Evolutionary conservation across 345 rosid species (phyloP).

Genomic region (Barbarea vulgaris): DNA sequence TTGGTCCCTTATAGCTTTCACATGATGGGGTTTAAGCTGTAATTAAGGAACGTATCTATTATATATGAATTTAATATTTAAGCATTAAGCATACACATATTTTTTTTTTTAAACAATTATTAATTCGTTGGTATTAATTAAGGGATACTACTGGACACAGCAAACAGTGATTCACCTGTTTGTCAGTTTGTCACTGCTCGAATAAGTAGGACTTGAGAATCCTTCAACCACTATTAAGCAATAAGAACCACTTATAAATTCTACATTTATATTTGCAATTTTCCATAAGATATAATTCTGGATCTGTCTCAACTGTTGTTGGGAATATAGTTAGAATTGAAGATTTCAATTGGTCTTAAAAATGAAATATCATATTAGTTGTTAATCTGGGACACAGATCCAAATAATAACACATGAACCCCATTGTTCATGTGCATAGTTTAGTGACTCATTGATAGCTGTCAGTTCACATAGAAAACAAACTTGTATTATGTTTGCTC

Average conservation of each 20-base stretch:
- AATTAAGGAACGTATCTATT: background rate
- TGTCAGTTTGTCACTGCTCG: constrained; percentile 22
- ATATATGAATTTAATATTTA: background rate
- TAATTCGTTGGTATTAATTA: constrained; percentile 2
- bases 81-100: background rate
- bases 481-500: constrained; percentile 22
- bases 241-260: background rate
- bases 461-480: constrained; percentile 32
- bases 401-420: constrained; percentile 41
- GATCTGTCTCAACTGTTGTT: constrained; percentile 2
- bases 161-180: constrained; percentile 16
- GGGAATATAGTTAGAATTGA: background rate
- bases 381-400: constrained; percentile 29
- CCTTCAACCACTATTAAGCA: background rate
- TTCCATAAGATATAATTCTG: background rate
- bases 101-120: background rate
- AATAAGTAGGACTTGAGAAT: background rate
- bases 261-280: background rate
- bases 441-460: constrained; percentile 41
- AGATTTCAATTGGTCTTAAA: background rate
- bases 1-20: constrained; percentile 34
- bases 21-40: constrained; percentile 27
- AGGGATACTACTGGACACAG: background rate
- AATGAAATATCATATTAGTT: constrained; percentile 4
- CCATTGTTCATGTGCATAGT: constrained; percentile 42